phyloP scores from a whole-genome alignment of 1,284 basidiomycete genomes.

The Wolfiporia cocos region DNA sequence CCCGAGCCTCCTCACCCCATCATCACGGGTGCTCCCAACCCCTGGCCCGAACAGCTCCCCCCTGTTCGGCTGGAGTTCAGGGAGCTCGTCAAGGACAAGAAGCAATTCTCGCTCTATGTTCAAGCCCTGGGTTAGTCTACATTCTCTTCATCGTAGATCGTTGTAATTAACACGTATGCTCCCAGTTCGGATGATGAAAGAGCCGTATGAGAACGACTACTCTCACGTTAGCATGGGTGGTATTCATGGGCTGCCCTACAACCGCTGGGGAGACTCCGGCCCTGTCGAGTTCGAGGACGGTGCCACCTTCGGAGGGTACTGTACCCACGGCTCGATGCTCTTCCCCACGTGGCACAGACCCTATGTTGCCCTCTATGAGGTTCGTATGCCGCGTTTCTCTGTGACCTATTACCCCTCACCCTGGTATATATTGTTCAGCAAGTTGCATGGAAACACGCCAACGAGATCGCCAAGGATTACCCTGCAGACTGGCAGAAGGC shows the following conservation, averaged over 20 bases:
- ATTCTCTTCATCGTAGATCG: neutral
- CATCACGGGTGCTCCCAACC: neutral
- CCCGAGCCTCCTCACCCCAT: neutral
- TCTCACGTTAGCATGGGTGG: slow-evolving; percentile 42
- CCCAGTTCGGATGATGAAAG: slow-evolving; percentile 29
- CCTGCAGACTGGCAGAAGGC: slow-evolving; percentile 33
- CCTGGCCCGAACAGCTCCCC: neutral
- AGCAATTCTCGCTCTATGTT: slow-evolving; percentile 42
- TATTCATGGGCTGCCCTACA: slow-evolving; percentile 44
- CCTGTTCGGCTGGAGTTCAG: slow-evolving; percentile 29
- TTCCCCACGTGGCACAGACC: slow-evolving; percentile 52
- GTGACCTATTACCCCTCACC: neutral
- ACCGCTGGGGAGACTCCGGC: slow-evolving; percentile 34
- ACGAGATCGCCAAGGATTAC: slow-evolving; percentile 35
- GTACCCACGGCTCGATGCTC: slow-evolving; percentile 40
- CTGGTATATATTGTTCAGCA: slow-evolving; percentile 27
- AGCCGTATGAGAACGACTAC: slow-evolving; percentile 22
- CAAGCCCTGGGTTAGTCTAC: slow-evolving; percentile 36
- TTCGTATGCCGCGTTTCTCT: slow-evolving; percentile 19
- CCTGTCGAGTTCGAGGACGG: slow-evolving; percentile 10
- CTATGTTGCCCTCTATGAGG: slow-evolving; percentile 45
- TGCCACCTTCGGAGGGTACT: slow-evolving; percentile 36
- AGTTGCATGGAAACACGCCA: slow-evolving; percentile 33
- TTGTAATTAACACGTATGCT: too few relatives aligned
- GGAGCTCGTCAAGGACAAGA: slow-evolving; percentile 35